Conservation (phyloP, 176 grass and related monocot species). For the Avena atlantica region DNA sequence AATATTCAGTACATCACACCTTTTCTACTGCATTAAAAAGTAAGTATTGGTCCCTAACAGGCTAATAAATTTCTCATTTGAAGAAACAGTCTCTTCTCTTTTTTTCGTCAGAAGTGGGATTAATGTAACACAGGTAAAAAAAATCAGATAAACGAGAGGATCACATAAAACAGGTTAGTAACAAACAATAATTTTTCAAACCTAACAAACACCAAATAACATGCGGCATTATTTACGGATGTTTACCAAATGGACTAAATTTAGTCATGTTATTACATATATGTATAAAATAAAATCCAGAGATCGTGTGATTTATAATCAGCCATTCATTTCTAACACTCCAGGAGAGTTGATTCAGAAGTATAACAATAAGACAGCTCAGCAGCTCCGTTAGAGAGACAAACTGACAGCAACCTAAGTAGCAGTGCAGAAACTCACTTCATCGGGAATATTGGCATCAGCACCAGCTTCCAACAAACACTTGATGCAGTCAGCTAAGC, state of each 20-base stretch:
- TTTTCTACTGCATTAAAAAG: neutral
- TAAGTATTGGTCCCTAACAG: neutral
- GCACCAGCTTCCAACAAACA: constrained; percentile 44
- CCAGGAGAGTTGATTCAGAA: neutral
- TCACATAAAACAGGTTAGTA: constrained; percentile 12
- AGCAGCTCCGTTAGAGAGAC: neutral
- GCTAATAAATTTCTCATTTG: neutral
- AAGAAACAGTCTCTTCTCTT: neutral
- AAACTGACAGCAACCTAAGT: constrained; percentile 1
- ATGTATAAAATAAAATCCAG: neutral
- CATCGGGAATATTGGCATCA: constrained; percentile 38
- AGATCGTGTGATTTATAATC: neutral
- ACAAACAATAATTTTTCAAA: neutral
- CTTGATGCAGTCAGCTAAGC: constrained; percentile 31
- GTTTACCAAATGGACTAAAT: neutral
- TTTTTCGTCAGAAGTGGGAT: neutral
- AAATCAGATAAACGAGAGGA: neutral
- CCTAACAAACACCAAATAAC: neutral
- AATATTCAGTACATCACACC: neutral
- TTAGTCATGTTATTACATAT: neutral
- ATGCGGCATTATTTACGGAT: neutral
- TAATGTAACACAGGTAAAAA: neutral
- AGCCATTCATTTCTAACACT: neutral
- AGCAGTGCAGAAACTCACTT: constrained; percentile 33
- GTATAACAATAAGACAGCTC: neutral